Evolutionary conservation across 352 stramenopile species (phyloP).

Genomic region (Detonula confervacea): DNA sequence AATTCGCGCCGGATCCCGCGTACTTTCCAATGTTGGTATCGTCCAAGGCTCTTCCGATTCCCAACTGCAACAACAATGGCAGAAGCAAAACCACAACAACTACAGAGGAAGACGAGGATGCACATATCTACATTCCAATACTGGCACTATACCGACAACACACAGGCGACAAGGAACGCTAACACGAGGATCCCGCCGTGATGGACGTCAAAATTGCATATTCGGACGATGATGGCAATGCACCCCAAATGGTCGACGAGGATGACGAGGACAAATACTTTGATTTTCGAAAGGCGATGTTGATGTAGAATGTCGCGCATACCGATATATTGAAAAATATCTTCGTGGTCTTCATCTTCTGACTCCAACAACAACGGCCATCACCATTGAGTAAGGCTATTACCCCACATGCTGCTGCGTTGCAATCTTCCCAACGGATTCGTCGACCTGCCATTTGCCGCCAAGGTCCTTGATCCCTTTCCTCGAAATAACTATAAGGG

Average conservation of each 20-base stretch:
- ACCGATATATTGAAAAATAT: slow-evolving; percentile 48
- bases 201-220: slow-evolving; percentile 71
- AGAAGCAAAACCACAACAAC: background rate
- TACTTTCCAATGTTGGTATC: slow-evolving; percentile 24
- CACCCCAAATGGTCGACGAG: slow-evolving; percentile 42
- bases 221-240: slow-evolving; percentile 48
- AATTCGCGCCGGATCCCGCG: slow-evolving; percentile 25
- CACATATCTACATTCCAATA: slow-evolving; percentile 74
- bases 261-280: slow-evolving; percentile 61
- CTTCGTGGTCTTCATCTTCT: slow-evolving; percentile 36
- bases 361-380: background rate
- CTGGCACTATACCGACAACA: slow-evolving; percentile 74
- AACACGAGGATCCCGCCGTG: slow-evolving; percentile 79
- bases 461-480: slow-evolving; percentile 82
- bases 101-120: slow-evolving; percentile 21
- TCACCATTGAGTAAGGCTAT: slow-evolving; percentile 13
- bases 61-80: background rate
- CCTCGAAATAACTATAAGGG: slow-evolving; percentile 80
- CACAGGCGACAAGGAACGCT: slow-evolving; percentile 78
- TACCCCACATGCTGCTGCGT: slow-evolving; percentile 50
- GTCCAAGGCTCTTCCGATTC: slow-evolving; percentile 6
- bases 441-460: slow-evolving; percentile 72
- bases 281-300: slow-evolving; percentile 31
- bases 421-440: slow-evolving; percentile 77
- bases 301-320: slow-evolving; percentile 28